Evolutionary conservation across 129 eudicot species (phyloP), one percentile per base, ranked within the genome.

Genomic region (Centrapalus pauciflorus): DNA sequence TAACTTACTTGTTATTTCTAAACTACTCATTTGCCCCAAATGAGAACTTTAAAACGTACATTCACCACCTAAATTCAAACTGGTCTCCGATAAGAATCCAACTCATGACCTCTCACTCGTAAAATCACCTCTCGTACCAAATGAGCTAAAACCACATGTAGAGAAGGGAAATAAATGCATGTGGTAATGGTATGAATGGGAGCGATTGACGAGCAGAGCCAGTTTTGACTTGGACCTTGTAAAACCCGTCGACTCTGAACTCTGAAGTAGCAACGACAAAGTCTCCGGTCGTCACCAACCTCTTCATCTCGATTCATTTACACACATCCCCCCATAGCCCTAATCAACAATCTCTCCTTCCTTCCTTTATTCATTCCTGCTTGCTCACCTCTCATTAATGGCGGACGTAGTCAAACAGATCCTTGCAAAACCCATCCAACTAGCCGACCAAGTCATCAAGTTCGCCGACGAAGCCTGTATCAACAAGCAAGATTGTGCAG

Each of bases 401-500:
- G 73, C 82, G 66, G 82, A 77, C 57, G 33, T 63, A 24, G 82
- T 77, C 48, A 77, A 77, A 37, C 68, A 62, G 52, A 71, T 77
- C 72, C 82, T 77, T 2, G 69, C 82, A 12, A 70, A 56, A 51
- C 82, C 82, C 29, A 77, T 77, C 34, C 82, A 77, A 21, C 6
- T 77, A 19, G 77, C 73, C 13, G 82, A 77, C 32, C 77, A 71
- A 34, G 66, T 77, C 10, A 70, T 70, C 48, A 75, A 80, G 34
- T 28, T 69, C 34, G 66, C 81, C 50, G 81, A 70, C 45, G 81
- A 75, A 17, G 81, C 72, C 26, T 28, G 67, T 16, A 64, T 55
- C 55, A 74, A 63, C 72, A 75, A 74, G 25, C 80, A 74, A 38
- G 84, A 80, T 5, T 80, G 84, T 43, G 63, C 80, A 1, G 84